Evolutionary conservation across 768 basidiomycete species (phyloP), one percentile per base, ranked within the genome.

Genomic region (Amyloporia xantha): DNA sequence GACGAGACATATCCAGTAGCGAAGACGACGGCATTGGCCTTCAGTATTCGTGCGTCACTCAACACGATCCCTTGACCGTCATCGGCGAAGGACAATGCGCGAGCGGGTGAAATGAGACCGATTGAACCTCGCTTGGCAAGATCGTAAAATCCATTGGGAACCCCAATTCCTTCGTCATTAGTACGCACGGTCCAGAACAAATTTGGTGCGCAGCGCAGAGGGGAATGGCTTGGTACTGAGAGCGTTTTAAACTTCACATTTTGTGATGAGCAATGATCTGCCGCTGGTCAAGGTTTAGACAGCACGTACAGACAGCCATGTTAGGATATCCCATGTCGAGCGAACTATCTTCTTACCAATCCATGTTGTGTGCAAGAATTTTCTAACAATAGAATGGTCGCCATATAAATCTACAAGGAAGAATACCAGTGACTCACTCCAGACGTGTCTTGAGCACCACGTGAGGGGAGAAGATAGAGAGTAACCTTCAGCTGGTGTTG

Each of bases 1-100:
- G 82, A 84, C 4, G 78, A 81, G 24, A 59, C 54, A 56, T 76
- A 84, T 1, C 83, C 83, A 3, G 82, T 83, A 1, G 74, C 74
- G 1, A 84, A 68, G 5, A 85, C 66, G 9, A 84, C 72, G 0
- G 68, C 66, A 27, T 74, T 65, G 0, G 78, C 76, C 5, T 57
- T 54, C 3, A 82, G 17, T 0, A 55, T 50, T 41, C 65, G 53
- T 0, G 76, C 78, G 50, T 76, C 68, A 21, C 58, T 66, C 19
- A 84, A 59, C 0, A 69, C 24, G 13, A 84, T 52, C 0, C 71
- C 72, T 25, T 49, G 48, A 3, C 67, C 64, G 30, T 69, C 69
- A 5, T 52, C 48, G 4, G 61, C 58, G 49, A 58, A 80, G 0
- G 70, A 66, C 1, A 52, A 43, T 1, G 67, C 75, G 26, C 70